These are phyloP conservation scores for Coemansia sp. DNA, from an alignment of 192 early-diverging fungal genomes.

Conservation along the genomic window DNA sequence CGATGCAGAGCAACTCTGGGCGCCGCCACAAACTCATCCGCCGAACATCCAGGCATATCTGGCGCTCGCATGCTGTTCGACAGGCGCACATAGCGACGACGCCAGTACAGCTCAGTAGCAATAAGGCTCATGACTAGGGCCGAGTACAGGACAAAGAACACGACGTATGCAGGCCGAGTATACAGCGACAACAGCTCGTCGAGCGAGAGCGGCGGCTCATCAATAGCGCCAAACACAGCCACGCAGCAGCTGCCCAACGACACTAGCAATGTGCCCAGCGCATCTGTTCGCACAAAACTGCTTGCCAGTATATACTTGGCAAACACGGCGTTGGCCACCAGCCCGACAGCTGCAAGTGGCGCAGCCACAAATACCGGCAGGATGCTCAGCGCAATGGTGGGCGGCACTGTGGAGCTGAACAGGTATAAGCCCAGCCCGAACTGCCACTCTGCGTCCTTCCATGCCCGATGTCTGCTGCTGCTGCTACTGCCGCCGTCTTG, in stretches of 20 bases:
- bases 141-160: constrained; percentile 64
- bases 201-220: constrained; percentile 71
- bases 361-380: constrained; percentile 79
- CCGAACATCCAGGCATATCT: background rate
- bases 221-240: constrained; percentile 74
- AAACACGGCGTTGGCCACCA: constrained; percentile 80
- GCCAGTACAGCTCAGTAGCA: constrained; percentile 48
- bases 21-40: background rate
- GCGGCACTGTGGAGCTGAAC: constrained; percentile 70
- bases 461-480: constrained; percentile 7
- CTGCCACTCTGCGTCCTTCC: constrained; percentile 67
- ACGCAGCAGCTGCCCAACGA: constrained; percentile 67
- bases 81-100: constrained; percentile 16
- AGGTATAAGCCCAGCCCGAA: constrained; percentile 68
- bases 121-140: constrained; percentile 57
- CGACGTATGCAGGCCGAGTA: constrained; percentile 67
- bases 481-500: constrained; percentile 8
- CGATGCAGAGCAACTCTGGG: constrained; percentile 14
- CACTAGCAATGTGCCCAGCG: constrained; percentile 69
- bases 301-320: constrained; percentile 66
- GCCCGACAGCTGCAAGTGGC: constrained; percentile 71
- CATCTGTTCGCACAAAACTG: constrained; percentile 64
- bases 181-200: constrained; percentile 68
- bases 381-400: constrained; percentile 73
- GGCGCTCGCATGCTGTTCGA: background rate